Conservation (phyloP, 2,329 filamentous ascomycete genomes). For the Scleromitrula shiraiana region DNA sequence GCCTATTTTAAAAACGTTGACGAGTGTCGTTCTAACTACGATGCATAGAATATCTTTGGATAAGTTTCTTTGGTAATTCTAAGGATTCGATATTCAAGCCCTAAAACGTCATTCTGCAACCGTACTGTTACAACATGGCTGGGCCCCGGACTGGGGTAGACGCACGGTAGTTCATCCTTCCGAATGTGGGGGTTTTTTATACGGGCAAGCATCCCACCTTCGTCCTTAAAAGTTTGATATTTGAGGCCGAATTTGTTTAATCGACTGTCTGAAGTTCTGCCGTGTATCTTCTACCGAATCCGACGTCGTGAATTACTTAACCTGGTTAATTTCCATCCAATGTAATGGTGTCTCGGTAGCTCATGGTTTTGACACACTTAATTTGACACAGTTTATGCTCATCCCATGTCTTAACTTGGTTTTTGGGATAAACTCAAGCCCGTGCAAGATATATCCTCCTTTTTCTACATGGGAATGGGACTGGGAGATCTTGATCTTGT, state of each 20-base stretch:
- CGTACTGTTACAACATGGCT: no score
- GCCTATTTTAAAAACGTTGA: no score
- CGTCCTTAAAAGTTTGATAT: background rate
- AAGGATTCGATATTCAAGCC: no score
- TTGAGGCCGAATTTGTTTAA: slow-evolving; percentile 23
- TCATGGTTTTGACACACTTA: background rate
- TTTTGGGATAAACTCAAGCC: background rate
- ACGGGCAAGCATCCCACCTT: background rate
- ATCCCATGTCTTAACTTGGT: background rate
- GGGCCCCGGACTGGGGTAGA: no score
- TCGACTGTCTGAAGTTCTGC: slow-evolving; percentile 10
- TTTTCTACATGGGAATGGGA: background rate
- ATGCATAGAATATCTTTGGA: no score
- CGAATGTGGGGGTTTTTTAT: no score
- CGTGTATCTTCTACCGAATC: background rate
- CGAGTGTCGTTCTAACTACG: no score
- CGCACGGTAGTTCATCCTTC: no score
- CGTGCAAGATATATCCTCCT: background rate
- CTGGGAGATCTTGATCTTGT: background rate
- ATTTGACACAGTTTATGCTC: background rate
- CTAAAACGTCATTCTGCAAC: no score
- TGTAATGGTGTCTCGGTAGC: background rate
- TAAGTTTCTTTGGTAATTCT: no score
- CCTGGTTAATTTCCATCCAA: slow-evolving; percentile 1
- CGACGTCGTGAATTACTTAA: slow-evolving; percentile 7